phyloP scores from a whole-genome alignment of 169 alveolate genomes.

The Plasmodium falciparum region DNA sequence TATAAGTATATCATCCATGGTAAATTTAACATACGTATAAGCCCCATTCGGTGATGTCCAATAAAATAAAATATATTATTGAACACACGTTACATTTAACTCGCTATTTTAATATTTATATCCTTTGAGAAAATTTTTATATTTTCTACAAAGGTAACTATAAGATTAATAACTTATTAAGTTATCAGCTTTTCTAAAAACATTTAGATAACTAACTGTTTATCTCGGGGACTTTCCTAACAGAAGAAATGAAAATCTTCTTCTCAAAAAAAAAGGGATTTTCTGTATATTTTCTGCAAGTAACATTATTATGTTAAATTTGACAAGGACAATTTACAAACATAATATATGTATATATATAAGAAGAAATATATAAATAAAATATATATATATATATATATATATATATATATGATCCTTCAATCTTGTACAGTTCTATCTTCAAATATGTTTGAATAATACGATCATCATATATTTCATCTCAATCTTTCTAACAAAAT shows the following conservation, averaged over 20 bases:
- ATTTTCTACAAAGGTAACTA: constrained; percentile 16
- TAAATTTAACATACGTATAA: constrained; percentile 72
- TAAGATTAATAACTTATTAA: constrained; percentile 67
- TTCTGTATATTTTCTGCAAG: constrained; percentile 76
- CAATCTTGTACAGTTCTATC: too few species aligned
- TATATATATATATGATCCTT: background rate
- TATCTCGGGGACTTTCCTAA: constrained; percentile 78
- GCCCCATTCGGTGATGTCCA: constrained; percentile 77
- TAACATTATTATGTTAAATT: constrained; percentile 76
- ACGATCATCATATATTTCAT: too few species aligned
- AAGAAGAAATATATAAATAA: background rate
- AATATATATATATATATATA: background rate
- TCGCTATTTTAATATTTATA: constrained; percentile 42
- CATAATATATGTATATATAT: constrained; percentile 1
- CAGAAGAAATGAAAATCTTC: constrained; percentile 72
- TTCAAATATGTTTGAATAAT: too few species aligned
- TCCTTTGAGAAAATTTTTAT: constrained; percentile 10
- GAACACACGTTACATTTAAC: constrained; percentile 71
- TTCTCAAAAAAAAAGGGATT: constrained; percentile 14
- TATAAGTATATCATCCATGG: constrained; percentile 4
- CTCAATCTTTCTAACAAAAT: too few species aligned
- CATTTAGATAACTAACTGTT: constrained; percentile 2
- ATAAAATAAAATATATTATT: background rate
- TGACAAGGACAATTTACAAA: background rate
- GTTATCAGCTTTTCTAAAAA: constrained; percentile 72